Conservation (phyloP, 352 stramenopile species). For the Globisporangium nodosum region DNA sequence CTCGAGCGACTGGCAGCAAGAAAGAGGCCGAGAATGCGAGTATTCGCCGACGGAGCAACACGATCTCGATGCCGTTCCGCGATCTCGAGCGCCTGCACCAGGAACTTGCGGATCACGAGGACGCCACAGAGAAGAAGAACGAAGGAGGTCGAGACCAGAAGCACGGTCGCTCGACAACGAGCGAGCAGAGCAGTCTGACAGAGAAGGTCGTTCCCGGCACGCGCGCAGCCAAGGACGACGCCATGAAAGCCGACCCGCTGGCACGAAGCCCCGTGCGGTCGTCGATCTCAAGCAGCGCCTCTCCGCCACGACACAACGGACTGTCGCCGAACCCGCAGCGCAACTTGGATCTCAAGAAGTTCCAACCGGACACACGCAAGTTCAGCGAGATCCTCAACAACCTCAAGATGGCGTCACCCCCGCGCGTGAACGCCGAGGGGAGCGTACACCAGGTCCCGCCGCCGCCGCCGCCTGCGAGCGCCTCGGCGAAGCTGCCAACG, state of each 20-base stretch:
- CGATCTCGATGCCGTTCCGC: conserved; percentile 25
- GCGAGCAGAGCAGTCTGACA: not conserved
- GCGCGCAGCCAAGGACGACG: not conserved
- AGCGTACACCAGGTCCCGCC: conserved; percentile 15
- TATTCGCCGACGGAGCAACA: conserved; percentile 27
- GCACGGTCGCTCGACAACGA: conserved; percentile 2
- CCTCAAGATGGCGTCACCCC: conserved; percentile 49
- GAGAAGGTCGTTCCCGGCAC: conserved; percentile 1
- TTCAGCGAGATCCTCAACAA: conserved; percentile 74
- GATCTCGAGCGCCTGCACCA: conserved; percentile 30
- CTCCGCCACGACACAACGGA: not conserved
- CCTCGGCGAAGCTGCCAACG: conserved; percentile 7
- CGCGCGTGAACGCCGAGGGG: conserved; percentile 19
- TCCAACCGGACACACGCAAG: conserved; percentile 65
- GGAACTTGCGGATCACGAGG: conserved; percentile 24
- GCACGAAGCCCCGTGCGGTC: conserved; percentile 5
- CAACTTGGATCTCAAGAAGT: conserved; percentile 67
- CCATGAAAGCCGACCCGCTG: conserved; percentile 7
- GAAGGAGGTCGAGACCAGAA: not conserved
- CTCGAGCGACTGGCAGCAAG: not conserved
- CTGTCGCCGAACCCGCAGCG: conserved; percentile 14
- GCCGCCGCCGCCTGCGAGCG: conserved; percentile 20
- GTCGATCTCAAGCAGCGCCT: conserved; percentile 2
- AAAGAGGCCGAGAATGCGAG: conserved; percentile 1
- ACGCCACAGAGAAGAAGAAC: conserved; percentile 1